Base-by-base conservation (phyloP, 2,329 filamentous ascomycete species). In the Scytalidium lignicola region DNA sequence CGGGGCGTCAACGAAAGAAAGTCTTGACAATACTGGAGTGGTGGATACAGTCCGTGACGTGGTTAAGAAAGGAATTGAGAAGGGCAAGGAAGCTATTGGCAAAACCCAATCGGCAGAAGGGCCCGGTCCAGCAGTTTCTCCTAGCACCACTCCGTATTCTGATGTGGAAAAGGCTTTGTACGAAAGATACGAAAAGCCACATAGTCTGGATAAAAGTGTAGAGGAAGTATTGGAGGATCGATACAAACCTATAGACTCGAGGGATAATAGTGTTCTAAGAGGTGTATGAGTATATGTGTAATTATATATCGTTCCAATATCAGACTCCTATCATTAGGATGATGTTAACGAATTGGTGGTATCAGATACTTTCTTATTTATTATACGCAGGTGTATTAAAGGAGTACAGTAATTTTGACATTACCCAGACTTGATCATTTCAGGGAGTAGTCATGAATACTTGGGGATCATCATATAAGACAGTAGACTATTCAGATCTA, bases 221-320 rank as follows among this genome's bases (percentile, higher is more conserved):
- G 71, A 78, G 53, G 74, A 82, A 60, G 69, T 73, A 40, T 64
- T 84, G 46, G 71, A 68, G 44, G 76, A 82, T 61, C 69, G 80
- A 57, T 83, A 83, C 59, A 71, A 63, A 56, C 73, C 73, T 1
- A 63, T 77, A 51, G 70, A 66, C 28, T 26, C 55, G 51, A 67
- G 58, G 41, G 61, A 64, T 10, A 66, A 67, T 43, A 63, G 65
- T 40, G 54, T 60, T 19, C 48, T 72, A 43, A 63, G 64, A 21
- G 67, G 65, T 43, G 56, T 66, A 55, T 66, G 59, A 62, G 28
- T 55, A 49, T 48, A 43, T 46, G 37, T 48, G 15, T n/a, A 37
- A 37, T 37, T 15, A 15, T 37, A 37, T 37, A 15, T 37, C n/a
- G 15, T 37, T 37, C 32, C n/a, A 8, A 37, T 37, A 7, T 37